phyloP scores from a whole-genome alignment of 2,329 filamentous ascomycete species.

The Monosporascus cannonballus region DNA sequence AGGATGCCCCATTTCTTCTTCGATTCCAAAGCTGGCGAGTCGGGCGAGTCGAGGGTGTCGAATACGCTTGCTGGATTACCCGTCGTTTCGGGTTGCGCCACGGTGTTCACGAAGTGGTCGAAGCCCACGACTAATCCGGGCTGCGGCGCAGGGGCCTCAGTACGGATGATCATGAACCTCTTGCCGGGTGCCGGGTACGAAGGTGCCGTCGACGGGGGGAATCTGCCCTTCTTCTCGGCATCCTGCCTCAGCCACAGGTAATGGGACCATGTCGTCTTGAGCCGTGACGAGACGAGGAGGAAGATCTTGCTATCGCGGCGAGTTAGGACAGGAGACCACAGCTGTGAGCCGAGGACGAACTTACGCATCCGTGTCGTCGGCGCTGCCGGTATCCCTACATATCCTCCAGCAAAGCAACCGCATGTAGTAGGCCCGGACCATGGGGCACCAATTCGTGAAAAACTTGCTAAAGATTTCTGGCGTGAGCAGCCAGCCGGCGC shows the following conservation, averaged over 20 bases:
- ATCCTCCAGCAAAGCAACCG: conserved; percentile 85
- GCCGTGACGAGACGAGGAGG: conserved; percentile 56
- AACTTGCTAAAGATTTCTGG: conserved; percentile 71
- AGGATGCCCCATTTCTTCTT: conserved; percentile 60
- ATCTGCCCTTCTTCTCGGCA: conserved; percentile 48
- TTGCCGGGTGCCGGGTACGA: conserved; percentile 80
- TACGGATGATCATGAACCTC: conserved; percentile 81
- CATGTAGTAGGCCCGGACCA: conserved; percentile 92
- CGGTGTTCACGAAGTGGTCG: conserved; percentile 33
- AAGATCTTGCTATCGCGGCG: conserved; percentile 57
- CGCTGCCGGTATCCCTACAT: conserved; percentile 65
- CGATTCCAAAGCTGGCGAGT: not conserved
- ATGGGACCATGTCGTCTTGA: conserved; percentile 71
- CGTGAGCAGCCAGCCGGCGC: conserved; percentile 68
- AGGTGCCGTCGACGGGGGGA: conserved; percentile 69
- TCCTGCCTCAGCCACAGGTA: conserved; percentile 69
- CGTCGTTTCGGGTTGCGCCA: conserved; percentile 19
- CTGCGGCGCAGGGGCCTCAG: conserved; percentile 52
- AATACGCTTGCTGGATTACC: conserved; percentile 20
- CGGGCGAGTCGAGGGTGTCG: conserved; percentile 13
- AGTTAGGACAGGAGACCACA: conserved; percentile 15
- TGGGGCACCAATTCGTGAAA: conserved; percentile 93
- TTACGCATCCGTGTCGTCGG: conserved; percentile 61
- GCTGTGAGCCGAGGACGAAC: conserved; percentile 26
- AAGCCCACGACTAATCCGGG: conserved; percentile 44